Base-by-base conservation (phyloP, 129 eudicot species). In the Centrapalus pauciflorus region DNA sequence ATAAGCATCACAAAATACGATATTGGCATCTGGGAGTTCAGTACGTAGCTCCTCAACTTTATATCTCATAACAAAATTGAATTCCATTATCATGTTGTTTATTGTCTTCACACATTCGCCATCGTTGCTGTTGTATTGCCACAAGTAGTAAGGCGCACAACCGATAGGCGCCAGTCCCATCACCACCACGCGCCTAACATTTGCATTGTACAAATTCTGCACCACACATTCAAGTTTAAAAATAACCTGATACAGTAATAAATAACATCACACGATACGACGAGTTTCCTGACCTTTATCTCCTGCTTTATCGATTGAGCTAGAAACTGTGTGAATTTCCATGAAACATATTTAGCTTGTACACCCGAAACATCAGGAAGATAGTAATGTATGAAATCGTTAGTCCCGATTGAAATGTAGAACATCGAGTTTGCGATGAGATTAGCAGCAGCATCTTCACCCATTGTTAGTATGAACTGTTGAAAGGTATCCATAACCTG, bases 81-180 rank as follows among this genome's bases (percentile, higher is more conserved):
- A 93, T 76, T 93, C 96, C 72, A 86, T 66, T 66, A 93, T 83
- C 96, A 93, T 86, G 79, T 93, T 58, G 46, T 93, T 88, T 78
- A 93, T 93, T 30, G 43, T 80, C 72, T 82, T 70, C 29, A 88
- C 70, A 58, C 98, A 93, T 56, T 82, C 83, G 13, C 98, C 98
- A 57, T 82, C 58, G 27, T 52, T 55, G 71, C 96, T 93, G 45
- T 65, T 63, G 33, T 88, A 86, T 68, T 80, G 69, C 96, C 95
- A 93, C 78, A 93, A 64, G 80, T 85, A 93, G 76, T 81, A 87
- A 56, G 98, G 98, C 20, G 98, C 95, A 76, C 98, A 93, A 20
- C 98, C 98, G 30, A 93, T 65, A 4, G 96, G 98, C 11, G 98
- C 95, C 61, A 88, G 65, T 60, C 98, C 98, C 95, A 87, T 89